phyloP scores from a whole-genome alignment of 768 basidiomycete species.

The Kwoniella europaea region DNA sequence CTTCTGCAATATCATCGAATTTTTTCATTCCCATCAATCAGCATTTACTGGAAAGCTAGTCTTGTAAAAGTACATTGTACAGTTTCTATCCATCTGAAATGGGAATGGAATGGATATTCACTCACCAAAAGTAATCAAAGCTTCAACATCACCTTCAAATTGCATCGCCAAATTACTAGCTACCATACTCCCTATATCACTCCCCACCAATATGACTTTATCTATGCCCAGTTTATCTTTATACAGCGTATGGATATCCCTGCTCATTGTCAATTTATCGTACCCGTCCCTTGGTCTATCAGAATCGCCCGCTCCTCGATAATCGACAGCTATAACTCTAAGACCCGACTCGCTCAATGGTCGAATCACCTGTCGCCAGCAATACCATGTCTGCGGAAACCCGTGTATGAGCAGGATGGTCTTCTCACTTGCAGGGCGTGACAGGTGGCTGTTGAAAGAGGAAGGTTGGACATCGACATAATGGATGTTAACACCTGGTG shows the following conservation, averaged over 20 bases:
- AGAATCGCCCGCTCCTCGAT: constrained; percentile 39
- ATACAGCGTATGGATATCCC: constrained; percentile 31
- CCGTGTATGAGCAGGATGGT: constrained; percentile 34
- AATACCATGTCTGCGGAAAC: constrained; percentile 41
- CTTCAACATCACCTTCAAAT: constrained; percentile 28
- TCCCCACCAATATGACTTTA: constrained; percentile 34
- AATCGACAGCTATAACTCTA: constrained; percentile 37
- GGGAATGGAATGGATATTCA: not conserved
- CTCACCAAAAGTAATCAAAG: constrained; percentile 35
- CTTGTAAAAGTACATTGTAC: no score
- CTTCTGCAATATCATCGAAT: constrained; percentile 20
- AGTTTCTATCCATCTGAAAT: no score
- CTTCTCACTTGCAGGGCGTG: not conserved
- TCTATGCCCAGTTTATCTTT: constrained; percentile 31
- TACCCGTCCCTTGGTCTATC: constrained; percentile 27
- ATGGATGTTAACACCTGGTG: constrained; percentile 10
- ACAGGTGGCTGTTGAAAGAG: constrained; percentile 7
- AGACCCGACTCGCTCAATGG: constrained; percentile 24
- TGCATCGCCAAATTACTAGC: constrained; percentile 29
- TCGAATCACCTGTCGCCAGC: constrained; percentile 34
- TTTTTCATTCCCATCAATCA: no score
- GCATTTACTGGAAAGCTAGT: no score
- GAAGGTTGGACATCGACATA: constrained; percentile 21
- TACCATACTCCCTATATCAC: constrained; percentile 48
- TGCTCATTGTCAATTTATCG: constrained; percentile 39